phyloP scores from a whole-genome alignment of 106 monocot genomes.

The Vanilla planifolia region DNA sequence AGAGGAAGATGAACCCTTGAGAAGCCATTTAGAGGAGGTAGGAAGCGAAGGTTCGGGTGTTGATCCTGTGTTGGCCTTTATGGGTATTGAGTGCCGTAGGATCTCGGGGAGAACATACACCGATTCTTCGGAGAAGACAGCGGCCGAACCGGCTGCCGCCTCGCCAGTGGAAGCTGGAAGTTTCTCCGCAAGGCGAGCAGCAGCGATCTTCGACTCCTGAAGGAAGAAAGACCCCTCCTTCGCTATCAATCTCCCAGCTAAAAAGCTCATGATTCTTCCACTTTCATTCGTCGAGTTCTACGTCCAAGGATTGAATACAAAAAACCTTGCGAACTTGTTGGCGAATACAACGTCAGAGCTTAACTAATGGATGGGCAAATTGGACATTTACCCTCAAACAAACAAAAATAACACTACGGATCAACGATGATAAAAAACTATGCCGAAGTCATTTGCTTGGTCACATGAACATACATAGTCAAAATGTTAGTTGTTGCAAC shows the following conservation, averaged over 20 bases:
- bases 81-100: slow-evolving; percentile 87
- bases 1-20: slow-evolving; percentile 3
- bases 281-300: too few species aligned
- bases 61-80: slow-evolving; percentile 18
- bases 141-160: neutral
- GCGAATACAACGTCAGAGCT: too few species aligned
- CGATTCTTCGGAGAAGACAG: neutral
- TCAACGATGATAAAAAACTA: too few species aligned
- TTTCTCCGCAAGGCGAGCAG: slow-evolving; percentile 59
- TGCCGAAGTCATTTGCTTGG: too few species aligned
- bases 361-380: too few species aligned
- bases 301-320: too few species aligned
- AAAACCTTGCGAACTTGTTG: too few species aligned
- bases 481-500: too few species aligned
- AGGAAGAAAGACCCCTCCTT: slow-evolving; percentile 87
- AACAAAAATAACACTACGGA: too few species aligned
- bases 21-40: slow-evolving; percentile 54
- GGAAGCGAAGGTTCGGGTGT: slow-evolving; percentile 31
- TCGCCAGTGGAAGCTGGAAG: slow-evolving; percentile 11
- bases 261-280: slow-evolving; percentile 49
- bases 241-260: slow-evolving; percentile 68
- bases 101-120: slow-evolving; percentile 89
- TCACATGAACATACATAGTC: too few species aligned
- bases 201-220: slow-evolving; percentile 77
- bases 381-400: too few species aligned